phyloP scores from a whole-genome alignment of 805 yeast genomes.

The Hanseniaspora guilliermondii region DNA sequence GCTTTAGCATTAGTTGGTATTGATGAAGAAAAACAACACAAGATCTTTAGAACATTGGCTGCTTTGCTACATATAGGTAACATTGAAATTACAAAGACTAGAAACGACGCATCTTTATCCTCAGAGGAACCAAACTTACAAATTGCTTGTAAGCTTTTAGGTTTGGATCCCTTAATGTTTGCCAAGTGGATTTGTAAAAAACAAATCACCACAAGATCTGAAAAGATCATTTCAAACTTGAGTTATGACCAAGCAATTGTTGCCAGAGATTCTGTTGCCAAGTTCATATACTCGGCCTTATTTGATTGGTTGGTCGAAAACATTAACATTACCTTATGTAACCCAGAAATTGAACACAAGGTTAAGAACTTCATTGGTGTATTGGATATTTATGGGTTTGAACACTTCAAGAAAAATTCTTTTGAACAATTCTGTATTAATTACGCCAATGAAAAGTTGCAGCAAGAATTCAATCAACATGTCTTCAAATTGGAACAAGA shows the following conservation, averaged over 20 bases:
- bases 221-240: constrained; percentile 75
- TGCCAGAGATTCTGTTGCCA: constrained; percentile 94
- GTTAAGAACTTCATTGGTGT: constrained; percentile 81
- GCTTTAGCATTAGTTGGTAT: constrained; percentile 77
- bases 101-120: constrained; percentile 68
- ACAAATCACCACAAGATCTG: constrained; percentile 84
- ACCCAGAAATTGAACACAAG: constrained; percentile 49
- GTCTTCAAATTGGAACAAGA: constrained; percentile 95
- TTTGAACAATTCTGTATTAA: constrained; percentile 96
- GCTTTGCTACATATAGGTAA: constrained; percentile 89
- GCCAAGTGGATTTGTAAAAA: constrained; percentile 88
- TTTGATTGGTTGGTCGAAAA: constrained; percentile 90
- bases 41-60: constrained; percentile 68
- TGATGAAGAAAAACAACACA: constrained; percentile 40
- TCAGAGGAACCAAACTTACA: constrained; percentile 78
- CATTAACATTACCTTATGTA: constrained; percentile 71
- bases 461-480: constrained; percentile 94
- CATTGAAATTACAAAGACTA: constrained; percentile 69
- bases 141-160: constrained; percentile 73
- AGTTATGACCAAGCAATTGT: constrained; percentile 75
- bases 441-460: constrained; percentile 91
- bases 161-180: constrained; percentile 58
- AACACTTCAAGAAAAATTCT: constrained; percentile 85
- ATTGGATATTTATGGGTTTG: constrained; percentile 93
- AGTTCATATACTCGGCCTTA: constrained; percentile 79